phyloP scores from a whole-genome alignment of 2,329 filamentous ascomycete species.

The Emericellopsis cladophorae region DNA sequence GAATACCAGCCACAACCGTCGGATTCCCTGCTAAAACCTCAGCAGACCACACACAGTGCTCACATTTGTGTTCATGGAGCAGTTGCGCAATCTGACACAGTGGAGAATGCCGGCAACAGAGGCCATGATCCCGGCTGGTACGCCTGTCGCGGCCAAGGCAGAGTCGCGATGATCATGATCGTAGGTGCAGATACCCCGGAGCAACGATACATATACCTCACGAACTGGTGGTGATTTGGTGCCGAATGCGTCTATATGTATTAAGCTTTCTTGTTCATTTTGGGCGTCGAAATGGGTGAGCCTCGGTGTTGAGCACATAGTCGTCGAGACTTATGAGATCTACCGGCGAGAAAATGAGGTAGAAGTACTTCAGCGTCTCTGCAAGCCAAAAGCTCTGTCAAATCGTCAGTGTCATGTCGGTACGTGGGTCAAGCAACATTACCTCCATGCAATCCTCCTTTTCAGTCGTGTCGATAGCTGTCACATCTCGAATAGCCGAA shows the following conservation, averaged over 20 bases:
- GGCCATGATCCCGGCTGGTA: not conserved
- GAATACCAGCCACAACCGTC: slow-evolving; percentile 3
- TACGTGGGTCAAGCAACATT: not conserved
- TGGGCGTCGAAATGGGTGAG: slow-evolving; percentile 27
- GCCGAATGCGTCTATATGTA: too few species aligned
- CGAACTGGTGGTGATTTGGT: too few species aligned
- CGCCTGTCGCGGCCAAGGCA: too few species aligned
- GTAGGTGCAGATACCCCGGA: too few species aligned
- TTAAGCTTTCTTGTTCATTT: not conserved
- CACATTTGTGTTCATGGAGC: slow-evolving; percentile 32
- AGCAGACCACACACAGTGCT: slow-evolving; percentile 28
- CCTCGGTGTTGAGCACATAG: slow-evolving; percentile 49
- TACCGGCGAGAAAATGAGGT: slow-evolving; percentile 56
- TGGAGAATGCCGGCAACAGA: not conserved
- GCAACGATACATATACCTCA: too few species aligned
- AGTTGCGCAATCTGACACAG: slow-evolving; percentile 20
- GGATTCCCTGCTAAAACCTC: not conserved
- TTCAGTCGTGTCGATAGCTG: slow-evolving; percentile 12
- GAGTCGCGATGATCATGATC: too few species aligned
- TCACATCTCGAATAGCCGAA: slow-evolving; percentile 53
- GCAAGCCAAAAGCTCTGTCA: slow-evolving; percentile 56
- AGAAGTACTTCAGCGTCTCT: slow-evolving; percentile 68
- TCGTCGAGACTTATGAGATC: slow-evolving; percentile 52
- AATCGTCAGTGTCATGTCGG: not conserved
- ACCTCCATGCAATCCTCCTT: slow-evolving; percentile 50